These are phyloP conservation scores for Claviceps pusilla DNA, from an alignment of 2,329 filamentous ascomycete species.

Conservation along the genomic window DNA sequence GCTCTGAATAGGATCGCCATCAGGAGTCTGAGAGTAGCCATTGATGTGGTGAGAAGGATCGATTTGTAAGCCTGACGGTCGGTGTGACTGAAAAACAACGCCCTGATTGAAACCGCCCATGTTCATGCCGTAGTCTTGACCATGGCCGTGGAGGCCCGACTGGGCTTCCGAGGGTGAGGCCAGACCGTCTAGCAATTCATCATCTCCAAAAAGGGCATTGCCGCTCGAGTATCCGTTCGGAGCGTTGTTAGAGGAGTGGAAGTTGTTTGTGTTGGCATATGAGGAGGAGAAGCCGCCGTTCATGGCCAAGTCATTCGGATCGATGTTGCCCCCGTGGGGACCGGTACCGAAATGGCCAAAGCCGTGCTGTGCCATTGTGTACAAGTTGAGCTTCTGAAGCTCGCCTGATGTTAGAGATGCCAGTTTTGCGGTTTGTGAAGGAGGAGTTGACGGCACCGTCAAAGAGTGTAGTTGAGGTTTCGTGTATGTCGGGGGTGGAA, in stretches of 20 bases:
- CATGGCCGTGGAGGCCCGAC: slow-evolving; percentile 34
- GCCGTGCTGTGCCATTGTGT: slow-evolving; percentile 38
- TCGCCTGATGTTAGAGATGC: slow-evolving; percentile 4
- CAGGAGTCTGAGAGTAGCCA: slow-evolving; percentile 80
- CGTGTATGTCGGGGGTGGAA: neutral
- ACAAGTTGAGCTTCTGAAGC: slow-evolving; percentile 7
- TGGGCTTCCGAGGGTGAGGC: slow-evolving; percentile 39
- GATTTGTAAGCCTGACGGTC: slow-evolving; percentile 41
- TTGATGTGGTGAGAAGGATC: slow-evolving; percentile 52
- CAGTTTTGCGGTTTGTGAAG: slow-evolving; percentile 5
- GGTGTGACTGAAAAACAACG: slow-evolving; percentile 36
- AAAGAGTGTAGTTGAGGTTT: neutral
- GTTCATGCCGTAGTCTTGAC: slow-evolving; percentile 43
- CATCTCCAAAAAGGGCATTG: slow-evolving; percentile 68
- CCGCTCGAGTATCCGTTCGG: slow-evolving; percentile 62
- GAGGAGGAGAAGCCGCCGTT: slow-evolving; percentile 42
- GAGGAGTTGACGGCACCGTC: slow-evolving; percentile 5
- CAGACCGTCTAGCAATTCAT: slow-evolving; percentile 70
- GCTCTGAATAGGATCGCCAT: slow-evolving; percentile 82
- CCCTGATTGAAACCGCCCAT: slow-evolving; percentile 39
- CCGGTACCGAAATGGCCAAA: slow-evolving; percentile 41
- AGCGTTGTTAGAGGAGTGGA: slow-evolving; percentile 43
- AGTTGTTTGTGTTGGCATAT: slow-evolving; percentile 35
- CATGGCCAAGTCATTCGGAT: slow-evolving; percentile 76
- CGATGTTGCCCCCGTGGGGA: slow-evolving; percentile 48